Percentiles rank a stretch among this genome's conserved stretches.
phyloP scores from a whole-genome alignment of 805 yeast species.

The Myxozyma neglecta region DNA sequence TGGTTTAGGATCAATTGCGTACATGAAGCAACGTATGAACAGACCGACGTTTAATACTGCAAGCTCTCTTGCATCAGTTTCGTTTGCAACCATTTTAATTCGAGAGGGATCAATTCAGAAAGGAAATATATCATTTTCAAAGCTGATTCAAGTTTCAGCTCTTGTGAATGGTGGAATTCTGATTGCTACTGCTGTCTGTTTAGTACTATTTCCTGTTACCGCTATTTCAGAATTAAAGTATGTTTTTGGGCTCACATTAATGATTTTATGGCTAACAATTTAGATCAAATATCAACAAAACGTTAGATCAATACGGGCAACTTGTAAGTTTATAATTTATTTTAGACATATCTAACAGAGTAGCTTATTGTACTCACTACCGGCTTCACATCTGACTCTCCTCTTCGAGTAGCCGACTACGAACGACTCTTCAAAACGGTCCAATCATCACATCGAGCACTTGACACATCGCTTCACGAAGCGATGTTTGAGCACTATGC shows the following conservation, averaged over 20 bases:
- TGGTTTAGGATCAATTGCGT: slow-evolving; percentile 67
- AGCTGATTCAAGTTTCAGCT: slow-evolving; percentile 54
- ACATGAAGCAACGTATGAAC: slow-evolving; percentile 64
- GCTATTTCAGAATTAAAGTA: slow-evolving; percentile 52
- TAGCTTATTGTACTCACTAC: neutral
- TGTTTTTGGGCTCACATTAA: too few species aligned
- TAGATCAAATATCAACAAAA: neutral
- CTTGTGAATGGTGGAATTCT: slow-evolving; percentile 64
- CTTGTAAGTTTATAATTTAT: neutral
- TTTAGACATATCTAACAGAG: neutral
- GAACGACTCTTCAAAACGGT: neutral
- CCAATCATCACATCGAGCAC: slow-evolving; percentile 11
- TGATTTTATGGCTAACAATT: too few species aligned
- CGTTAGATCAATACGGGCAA: neutral
- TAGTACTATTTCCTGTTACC: slow-evolving; percentile 61
- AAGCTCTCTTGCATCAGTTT: slow-evolving; percentile 71
- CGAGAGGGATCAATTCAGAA: slow-evolving; percentile 70
- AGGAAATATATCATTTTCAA: slow-evolving; percentile 55
- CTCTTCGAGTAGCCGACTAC: neutral
- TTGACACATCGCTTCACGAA: slow-evolving; percentile 53
- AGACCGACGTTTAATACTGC: slow-evolving; percentile 77
- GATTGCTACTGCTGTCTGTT: slow-evolving; percentile 60
- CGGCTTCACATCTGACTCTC: neutral
- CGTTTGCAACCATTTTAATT: slow-evolving; percentile 66
- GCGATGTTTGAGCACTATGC: slow-evolving; percentile 59